These are phyloP conservation scores for Misopates orontium DNA, from an alignment of 257 asterid species.

Conservation along the genomic window DNA sequence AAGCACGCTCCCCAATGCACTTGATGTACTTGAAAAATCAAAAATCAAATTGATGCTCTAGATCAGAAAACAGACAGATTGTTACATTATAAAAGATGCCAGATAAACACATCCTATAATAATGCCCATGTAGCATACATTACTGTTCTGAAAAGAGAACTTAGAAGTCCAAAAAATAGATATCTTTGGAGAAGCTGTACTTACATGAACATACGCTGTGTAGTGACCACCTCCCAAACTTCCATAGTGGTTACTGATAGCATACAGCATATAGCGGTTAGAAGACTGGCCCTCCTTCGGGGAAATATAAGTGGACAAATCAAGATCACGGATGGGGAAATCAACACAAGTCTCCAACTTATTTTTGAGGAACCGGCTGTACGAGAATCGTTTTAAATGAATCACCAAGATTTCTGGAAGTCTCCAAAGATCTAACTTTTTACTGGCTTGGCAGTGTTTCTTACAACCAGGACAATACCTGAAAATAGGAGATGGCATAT, in stretches of 20 bases:
- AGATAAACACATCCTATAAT: neutral
- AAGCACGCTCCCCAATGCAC: neutral
- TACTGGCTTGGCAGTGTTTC: slow-evolving; percentile 88
- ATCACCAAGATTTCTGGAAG: slow-evolving; percentile 85
- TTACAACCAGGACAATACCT: slow-evolving; percentile 90
- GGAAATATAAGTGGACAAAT: slow-evolving; percentile 63
- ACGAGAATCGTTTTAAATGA: slow-evolving; percentile 91
- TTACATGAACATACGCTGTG: slow-evolving; percentile 84
- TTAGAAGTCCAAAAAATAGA: neutral
- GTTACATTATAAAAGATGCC: neutral
- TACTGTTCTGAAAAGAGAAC: slow-evolving; percentile 6
- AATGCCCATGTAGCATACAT: no score
- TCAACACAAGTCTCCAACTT: slow-evolving; percentile 84
- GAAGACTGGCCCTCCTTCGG: slow-evolving; percentile 52
- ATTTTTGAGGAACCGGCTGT: slow-evolving; percentile 67
- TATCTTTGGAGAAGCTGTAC: slow-evolving; percentile 33
- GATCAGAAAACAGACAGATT: neutral
- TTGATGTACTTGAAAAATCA: neutral
- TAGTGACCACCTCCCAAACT: slow-evolving; percentile 95
- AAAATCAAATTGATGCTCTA: neutral
- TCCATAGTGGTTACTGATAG: slow-evolving; percentile 89
- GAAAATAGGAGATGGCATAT: slow-evolving; percentile 29
- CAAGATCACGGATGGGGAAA: slow-evolving; percentile 80
- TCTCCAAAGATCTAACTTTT: slow-evolving; percentile 92
- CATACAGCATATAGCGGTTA: slow-evolving; percentile 73